Evolutionary conservation across 1,139 yeast genomes (phyloP).

Genomic region (Suhomyces bribrorum): DNA sequence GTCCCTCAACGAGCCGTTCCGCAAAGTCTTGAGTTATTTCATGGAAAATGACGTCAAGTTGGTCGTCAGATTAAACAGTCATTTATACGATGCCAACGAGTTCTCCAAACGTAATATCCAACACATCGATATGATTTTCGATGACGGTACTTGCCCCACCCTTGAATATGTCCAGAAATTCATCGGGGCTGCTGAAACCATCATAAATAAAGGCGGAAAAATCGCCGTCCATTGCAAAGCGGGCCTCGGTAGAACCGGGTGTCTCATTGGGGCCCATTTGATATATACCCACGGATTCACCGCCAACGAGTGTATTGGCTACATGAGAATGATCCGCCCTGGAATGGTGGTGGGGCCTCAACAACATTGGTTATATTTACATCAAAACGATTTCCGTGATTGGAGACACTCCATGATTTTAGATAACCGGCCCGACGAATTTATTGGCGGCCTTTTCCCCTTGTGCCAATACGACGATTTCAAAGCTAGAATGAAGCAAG

Average conservation of each 20-base stretch:
- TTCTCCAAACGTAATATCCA: constrained; percentile 82
- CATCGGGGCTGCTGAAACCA: constrained; percentile 92
- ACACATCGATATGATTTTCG: constrained; percentile 93
- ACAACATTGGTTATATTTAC: constrained; percentile 96
- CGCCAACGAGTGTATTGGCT: constrained; percentile 94
- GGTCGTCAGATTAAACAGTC: constrained; percentile 90
- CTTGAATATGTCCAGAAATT: constrained; percentile 89
- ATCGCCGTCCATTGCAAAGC: constrained; percentile 99
- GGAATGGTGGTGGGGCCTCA: constrained; percentile 99
- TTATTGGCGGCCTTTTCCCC: constrained; percentile 76
- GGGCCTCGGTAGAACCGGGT: constrained; percentile 96
- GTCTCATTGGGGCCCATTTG: constrained; percentile 94
- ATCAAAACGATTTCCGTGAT: constrained; percentile 92
- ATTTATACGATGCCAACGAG: constrained; percentile 79
- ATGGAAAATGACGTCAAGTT: constrained; percentile 71
- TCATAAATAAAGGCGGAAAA: constrained; percentile 81
- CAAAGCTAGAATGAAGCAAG: constrained; percentile 50
- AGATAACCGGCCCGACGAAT: constrained; percentile 66
- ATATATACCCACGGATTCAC: constrained; percentile 96
- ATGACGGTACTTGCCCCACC: constrained; percentile 97
- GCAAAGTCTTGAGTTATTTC: constrained; percentile 78
- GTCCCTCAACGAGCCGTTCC: constrained; percentile 68
- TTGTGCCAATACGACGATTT: constrained; percentile 61
- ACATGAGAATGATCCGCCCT: constrained; percentile 93
- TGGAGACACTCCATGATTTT: constrained; percentile 95